Evolutionary conservation across 1,139 yeast species (phyloP).

Genomic region (Hansenula lynferdii): DNA sequence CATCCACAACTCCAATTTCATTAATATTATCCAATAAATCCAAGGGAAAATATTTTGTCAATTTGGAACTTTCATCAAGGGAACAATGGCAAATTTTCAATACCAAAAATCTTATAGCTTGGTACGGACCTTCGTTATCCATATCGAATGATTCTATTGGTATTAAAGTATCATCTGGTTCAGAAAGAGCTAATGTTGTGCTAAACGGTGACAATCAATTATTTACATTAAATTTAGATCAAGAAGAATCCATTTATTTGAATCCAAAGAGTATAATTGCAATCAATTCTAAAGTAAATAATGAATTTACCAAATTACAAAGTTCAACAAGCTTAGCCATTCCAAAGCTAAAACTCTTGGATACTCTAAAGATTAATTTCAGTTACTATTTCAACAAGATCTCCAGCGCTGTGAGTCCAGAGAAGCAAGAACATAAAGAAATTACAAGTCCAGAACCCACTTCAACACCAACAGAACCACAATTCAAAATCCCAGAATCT

Average conservation of each 20-base stretch:
- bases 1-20: slow-evolving; percentile 20
- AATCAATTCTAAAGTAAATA: slow-evolving; percentile 3
- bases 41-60: slow-evolving; percentile 11
- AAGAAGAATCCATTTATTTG: slow-evolving; percentile 9
- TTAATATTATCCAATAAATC: slow-evolving; percentile 17
- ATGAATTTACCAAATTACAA: not conserved
- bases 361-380: slow-evolving; percentile 6
- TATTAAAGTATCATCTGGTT: slow-evolving; percentile 1
- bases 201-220: slow-evolving; percentile 8
- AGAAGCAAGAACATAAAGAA: too few species aligned
- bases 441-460: not conserved
- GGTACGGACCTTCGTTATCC: slow-evolving; percentile 13
- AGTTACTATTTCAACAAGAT: slow-evolving; percentile 12
- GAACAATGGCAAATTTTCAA: slow-evolving; percentile 11
- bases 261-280: slow-evolving; percentile 13
- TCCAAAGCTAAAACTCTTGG: not conserved
- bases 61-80: slow-evolving; percentile 6
- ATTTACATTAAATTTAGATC: slow-evolving; percentile 4
- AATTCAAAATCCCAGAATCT: slow-evolving; percentile 6
- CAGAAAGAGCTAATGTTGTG: slow-evolving; percentile 7
- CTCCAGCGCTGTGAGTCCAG: too few species aligned
- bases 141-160: not conserved
- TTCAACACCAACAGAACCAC: not conserved
- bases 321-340: not conserved
- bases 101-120: slow-evolving; percentile 10